phyloP scores from a whole-genome alignment of 805 yeast species.

The Lipomyces lipofer region DNA sequence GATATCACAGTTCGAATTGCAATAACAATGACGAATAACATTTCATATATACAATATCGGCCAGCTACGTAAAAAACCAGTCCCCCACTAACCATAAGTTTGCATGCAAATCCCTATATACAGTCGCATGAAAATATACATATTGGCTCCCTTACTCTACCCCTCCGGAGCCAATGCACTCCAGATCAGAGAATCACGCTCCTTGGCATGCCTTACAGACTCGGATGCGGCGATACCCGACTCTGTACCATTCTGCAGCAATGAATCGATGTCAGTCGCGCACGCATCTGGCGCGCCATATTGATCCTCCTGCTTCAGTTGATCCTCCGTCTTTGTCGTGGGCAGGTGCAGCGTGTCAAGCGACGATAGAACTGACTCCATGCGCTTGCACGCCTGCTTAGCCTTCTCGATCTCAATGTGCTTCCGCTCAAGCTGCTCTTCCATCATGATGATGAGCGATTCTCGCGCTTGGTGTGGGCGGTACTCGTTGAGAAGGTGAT shows the following conservation, averaged over 20 bases:
- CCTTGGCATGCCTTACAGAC: background rate
- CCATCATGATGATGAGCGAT: constrained; percentile 71
- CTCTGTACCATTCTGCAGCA: background rate
- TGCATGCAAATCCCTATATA: too few relatives aligned
- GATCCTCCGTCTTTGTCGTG: background rate
- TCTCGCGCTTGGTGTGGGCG: constrained; percentile 95
- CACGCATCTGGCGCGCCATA: background rate
- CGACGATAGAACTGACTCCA: constrained; percentile 43
- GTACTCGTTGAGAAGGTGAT: constrained; percentile 87
- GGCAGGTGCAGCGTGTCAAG: background rate
- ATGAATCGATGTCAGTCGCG: background rate
- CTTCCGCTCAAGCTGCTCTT: constrained; percentile 67
- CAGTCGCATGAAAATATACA: too few relatives aligned
- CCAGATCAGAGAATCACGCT: background rate
- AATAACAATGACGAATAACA: too few relatives aligned
- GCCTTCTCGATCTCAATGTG: constrained; percentile 53
- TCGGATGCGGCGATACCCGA: too few relatives aligned
- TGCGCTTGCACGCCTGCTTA: constrained; percentile 44
- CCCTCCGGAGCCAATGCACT: background rate
- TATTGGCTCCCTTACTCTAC: too few relatives aligned
- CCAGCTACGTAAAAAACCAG: too few relatives aligned
- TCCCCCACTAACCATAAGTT: too few relatives aligned
- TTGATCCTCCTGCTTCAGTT: background rate
- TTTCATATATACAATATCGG: too few relatives aligned
- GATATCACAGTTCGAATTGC: too few relatives aligned